Evolutionary conservation across 2,329 filamentous ascomycete genomes (phyloP), one percentile per base, ranked within the genome.

Genomic region (Blastomyces percursus): DNA sequence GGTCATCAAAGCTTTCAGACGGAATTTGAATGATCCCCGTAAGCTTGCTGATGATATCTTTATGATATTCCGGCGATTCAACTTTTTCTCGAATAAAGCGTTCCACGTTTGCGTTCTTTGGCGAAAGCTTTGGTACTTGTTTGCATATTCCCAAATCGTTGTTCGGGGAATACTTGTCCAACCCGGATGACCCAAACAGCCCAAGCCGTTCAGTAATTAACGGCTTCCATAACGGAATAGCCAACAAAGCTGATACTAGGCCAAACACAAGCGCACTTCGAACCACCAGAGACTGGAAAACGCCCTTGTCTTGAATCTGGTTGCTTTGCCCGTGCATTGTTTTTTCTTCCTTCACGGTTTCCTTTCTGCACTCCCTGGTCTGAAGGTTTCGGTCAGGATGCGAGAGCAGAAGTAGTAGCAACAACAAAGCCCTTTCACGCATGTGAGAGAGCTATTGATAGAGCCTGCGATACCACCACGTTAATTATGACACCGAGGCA

Each of bases 1-100:
- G 74, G 64, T 84, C 79, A 66, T 85, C 82, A 63, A 77, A 84
- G 2, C 78, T 79, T 60, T 81, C 72, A 0, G 81, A 81, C 0
- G 80, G 79, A 32, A 84, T 78, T 64, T 78, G 75, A 52, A 85
- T 67, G n/a, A 69, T 65, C 21, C 64, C 66, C 8, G 63, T 60
- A 7, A 68, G 64, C 60, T 66, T 67, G 44, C 56, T 52, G 63
- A 68, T 66, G 32, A 63, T 61, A 40, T 63, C 35, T 35, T 61
- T 61, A 4, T 51, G 62, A 59, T 63, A 63, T 57, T 32, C 51
- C 4, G 59, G 57, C 30, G 64, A 66, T 38, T 66, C 60, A 50
- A 67, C 65, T 55, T 63, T 64, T 6, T 65, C 54, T 14, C 59
- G 61, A 60, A 66, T 48, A 42, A 48, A 67, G 32, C 62, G 59